phyloP scores from a whole-genome alignment of 2,329 filamentous ascomycete genomes.

The Proliferodiscus dingleyae region DNA sequence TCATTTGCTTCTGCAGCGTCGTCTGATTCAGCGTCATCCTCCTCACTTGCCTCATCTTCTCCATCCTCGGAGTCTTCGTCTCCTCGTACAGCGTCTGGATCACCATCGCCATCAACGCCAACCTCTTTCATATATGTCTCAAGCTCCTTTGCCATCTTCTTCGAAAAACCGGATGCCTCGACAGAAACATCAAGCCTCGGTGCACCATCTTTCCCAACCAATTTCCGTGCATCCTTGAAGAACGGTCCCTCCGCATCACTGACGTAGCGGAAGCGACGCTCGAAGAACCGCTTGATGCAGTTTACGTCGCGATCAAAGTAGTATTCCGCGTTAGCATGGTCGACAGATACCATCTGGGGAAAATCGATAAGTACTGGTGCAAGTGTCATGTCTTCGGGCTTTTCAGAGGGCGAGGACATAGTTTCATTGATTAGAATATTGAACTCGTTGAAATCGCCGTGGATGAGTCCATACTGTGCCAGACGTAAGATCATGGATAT shows the following conservation, averaged over 20 bases:
- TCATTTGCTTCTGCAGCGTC: constrained; percentile 32
- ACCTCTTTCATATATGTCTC: constrained; percentile 82
- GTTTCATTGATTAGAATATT: constrained; percentile 91
- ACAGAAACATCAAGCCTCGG: constrained; percentile 80
- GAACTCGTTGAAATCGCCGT: constrained; percentile 99
- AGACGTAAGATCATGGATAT: constrained; percentile 81
- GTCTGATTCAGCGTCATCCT: constrained; percentile 28
- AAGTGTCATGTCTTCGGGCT: constrained; percentile 47
- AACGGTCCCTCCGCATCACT: constrained; percentile 78
- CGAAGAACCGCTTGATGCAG: constrained; percentile 93
- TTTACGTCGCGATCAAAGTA: constrained; percentile 96
- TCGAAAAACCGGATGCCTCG: constrained; percentile 90
- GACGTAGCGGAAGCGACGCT: constrained; percentile 81
- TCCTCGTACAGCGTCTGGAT: constrained; percentile 25
- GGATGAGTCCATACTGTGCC: constrained; percentile 83
- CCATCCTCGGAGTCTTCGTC: constrained; percentile 37
- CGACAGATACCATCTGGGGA: constrained; percentile 95
- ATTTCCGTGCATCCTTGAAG: constrained; percentile 78
- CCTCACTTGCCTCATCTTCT: constrained; percentile 31
- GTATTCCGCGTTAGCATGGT: constrained; percentile 89
- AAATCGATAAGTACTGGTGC: constrained; percentile 93
- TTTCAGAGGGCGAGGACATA: constrained; percentile 32
- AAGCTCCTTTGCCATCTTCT: constrained; percentile 92
- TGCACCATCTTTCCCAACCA: constrained; percentile 57
- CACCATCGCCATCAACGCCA: constrained; percentile 46